phyloP scores from a whole-genome alignment of 306 rosid species.

The Sphenostylis stenocarpa region DNA sequence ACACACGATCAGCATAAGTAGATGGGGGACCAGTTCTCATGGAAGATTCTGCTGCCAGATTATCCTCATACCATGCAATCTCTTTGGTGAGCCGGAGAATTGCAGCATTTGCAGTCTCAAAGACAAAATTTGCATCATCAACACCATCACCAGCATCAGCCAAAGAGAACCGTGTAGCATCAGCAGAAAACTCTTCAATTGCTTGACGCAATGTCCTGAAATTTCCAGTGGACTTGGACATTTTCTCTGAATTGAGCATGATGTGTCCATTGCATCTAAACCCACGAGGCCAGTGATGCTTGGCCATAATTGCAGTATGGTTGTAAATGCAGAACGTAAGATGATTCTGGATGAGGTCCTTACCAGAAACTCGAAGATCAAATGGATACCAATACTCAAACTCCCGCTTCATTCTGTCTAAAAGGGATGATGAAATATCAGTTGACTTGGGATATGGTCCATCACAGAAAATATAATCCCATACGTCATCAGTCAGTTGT shows the following conservation, averaged over 20 bases:
- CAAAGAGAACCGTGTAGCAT: constrained; percentile 85
- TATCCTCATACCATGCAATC: constrained; percentile 82
- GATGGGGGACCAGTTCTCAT: constrained; percentile 80
- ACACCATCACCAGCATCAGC: constrained; percentile 98
- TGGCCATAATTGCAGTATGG: constrained; percentile 76
- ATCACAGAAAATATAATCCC: constrained; percentile 80
- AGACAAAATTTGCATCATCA: constrained; percentile 92
- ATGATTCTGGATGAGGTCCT: constrained; percentile 92
- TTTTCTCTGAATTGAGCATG: constrained; percentile 87
- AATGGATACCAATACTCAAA: constrained; percentile 98
- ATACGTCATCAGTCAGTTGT: constrained; percentile 80
- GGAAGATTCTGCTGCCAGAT: constrained; percentile 63
- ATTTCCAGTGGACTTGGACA: constrained; percentile 97
- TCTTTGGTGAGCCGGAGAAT: constrained; percentile 83
- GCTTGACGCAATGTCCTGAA: constrained; percentile 82
- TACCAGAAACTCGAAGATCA: constrained; percentile 94
- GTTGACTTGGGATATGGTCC: constrained; percentile 70
- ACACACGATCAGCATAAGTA: constrained; percentile 77
- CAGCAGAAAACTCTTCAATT: constrained; percentile 92
- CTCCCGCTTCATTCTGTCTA: constrained; percentile 77
- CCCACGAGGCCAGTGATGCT: constrained; percentile 84
- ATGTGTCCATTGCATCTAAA: constrained; percentile 92
- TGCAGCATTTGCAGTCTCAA: constrained; percentile 90
- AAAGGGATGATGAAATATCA: constrained; percentile 53
- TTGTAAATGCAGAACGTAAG: constrained; percentile 83